phyloP scores from a whole-genome alignment of 2,329 filamentous ascomycete species.

The Sarocladium kiliense region DNA sequence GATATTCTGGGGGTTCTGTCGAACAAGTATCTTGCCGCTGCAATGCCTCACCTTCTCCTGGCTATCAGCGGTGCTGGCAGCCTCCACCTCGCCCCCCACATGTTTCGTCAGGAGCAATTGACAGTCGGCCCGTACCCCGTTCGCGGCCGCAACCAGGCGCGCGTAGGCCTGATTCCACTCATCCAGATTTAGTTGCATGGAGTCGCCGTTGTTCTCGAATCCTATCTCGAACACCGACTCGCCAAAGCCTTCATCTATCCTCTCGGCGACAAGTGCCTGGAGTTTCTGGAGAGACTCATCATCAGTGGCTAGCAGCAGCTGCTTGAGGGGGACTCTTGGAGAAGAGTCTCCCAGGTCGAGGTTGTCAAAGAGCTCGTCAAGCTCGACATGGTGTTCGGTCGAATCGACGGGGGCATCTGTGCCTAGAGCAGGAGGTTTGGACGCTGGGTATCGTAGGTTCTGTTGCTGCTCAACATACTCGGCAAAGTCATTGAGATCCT shows the following conservation, averaged over 20 bases:
- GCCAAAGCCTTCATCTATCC: conserved; percentile 77
- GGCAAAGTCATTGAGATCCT: conserved; percentile 90
- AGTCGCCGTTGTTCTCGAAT: conserved; percentile 82
- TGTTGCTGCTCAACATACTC: conserved; percentile 97
- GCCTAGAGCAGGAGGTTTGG: conserved; percentile 19
- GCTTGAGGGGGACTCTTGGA: conserved; percentile 64
- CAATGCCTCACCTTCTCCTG: conserved; percentile 63
- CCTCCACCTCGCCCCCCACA: conserved; percentile 72
- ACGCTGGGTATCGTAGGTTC: conserved; percentile 56
- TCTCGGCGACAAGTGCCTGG: conserved; percentile 57
- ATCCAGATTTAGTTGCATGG: conserved; percentile 67
- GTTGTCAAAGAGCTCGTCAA: conserved; percentile 88
- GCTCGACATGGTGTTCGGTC: conserved; percentile 65
- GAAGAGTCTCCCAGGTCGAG: conserved; percentile 73
- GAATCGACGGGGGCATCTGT: conserved; percentile 22
- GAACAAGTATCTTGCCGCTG: conserved; percentile 81
- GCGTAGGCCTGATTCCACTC: conserved; percentile 72
- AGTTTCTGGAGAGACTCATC: conserved; percentile 60
- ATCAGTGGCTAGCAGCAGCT: conserved; percentile 63
- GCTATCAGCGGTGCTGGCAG: conserved; percentile 48
- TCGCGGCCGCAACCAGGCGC: conserved; percentile 61
- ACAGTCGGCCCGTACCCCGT: conserved; percentile 63
- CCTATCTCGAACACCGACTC: conserved; percentile 91
- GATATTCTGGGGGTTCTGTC: conserved; percentile 65
- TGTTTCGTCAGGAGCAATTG: conserved; percentile 85